Conservation (phyloP, 345 rosid species). For the Syzygium grande region DNA sequence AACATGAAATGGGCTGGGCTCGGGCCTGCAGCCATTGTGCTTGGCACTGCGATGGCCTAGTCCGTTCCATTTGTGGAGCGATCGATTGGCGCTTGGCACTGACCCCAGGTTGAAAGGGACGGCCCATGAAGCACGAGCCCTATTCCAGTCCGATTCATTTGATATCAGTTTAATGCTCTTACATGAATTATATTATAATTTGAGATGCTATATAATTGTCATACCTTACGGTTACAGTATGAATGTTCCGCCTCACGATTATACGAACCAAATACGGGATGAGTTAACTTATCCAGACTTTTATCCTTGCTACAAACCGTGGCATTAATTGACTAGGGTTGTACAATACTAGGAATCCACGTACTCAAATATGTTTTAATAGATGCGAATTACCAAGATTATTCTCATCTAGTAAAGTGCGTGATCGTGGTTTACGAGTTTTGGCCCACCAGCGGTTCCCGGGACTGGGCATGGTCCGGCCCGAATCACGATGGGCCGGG, state of each 20-base stretch:
- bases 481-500: background rate
- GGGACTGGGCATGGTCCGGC: background rate
- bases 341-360: background rate
- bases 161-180: no score
- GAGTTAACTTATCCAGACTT: no score
- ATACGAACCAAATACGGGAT: no score
- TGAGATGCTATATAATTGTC: no score
- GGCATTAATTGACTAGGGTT: background rate
- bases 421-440: background rate
- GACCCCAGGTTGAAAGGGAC: fast-evolving
- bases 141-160: fast-evolving
- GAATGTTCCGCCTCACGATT: no score
- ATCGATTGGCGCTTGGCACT: background rate
- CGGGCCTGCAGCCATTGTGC: background rate
- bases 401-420: fast-evolving
- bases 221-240: no score
- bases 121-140: fast-evolving
- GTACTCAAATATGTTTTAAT: background rate
- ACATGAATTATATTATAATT: no score
- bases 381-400: background rate
- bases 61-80: background rate
- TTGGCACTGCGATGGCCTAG: background rate
- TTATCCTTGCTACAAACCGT: no score
- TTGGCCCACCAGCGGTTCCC: background rate
- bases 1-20: background rate